These are phyloP conservation scores for Dimargaris cristalligena DNA, from an alignment of 192 early-diverging fungal genomes.

Conservation along the genomic window DNA sequence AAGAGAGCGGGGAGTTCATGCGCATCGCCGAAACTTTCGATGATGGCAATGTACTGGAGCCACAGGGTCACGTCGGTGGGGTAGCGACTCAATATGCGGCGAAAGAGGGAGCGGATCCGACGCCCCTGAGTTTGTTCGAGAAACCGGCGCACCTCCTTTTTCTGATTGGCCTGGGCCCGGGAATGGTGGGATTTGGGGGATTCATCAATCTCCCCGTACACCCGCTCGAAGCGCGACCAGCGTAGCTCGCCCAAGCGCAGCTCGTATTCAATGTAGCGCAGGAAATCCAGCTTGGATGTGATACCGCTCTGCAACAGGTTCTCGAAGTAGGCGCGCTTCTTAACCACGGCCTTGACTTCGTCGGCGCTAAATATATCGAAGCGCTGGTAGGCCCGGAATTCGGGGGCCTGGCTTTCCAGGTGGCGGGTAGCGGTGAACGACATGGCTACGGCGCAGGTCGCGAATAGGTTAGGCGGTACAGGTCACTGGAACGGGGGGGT, in stretches of 20 bases:
- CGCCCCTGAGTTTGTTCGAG: background rate
- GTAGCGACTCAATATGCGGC: slow-evolving; percentile 61
- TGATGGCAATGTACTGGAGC: slow-evolving; percentile 82
- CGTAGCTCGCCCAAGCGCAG: slow-evolving; percentile 76
- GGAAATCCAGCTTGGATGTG: slow-evolving; percentile 63
- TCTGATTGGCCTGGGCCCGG: slow-evolving; percentile 9
- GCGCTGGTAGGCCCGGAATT: slow-evolving; percentile 76
- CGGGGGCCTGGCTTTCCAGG: slow-evolving; percentile 84
- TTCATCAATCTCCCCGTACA: slow-evolving; percentile 23
- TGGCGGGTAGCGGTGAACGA: slow-evolving; percentile 79
- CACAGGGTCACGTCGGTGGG: slow-evolving; percentile 64
- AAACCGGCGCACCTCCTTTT: background rate
- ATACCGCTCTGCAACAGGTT: background rate
- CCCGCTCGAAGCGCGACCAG: slow-evolving; percentile 51
- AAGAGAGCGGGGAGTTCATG: slow-evolving; percentile 50
- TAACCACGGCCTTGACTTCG: slow-evolving; percentile 78
- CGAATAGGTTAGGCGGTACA: no score
- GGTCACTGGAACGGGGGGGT: no score
- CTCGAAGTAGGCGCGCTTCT: slow-evolving; percentile 76
- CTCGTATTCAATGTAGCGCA: slow-evolving; percentile 92
- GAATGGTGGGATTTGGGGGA: slow-evolving; percentile 3
- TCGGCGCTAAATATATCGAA: slow-evolving; percentile 58
- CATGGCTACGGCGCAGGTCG: no score
- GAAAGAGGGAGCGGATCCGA: slow-evolving; percentile 66
- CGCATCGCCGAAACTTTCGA: slow-evolving; percentile 15